A percentile compares a stretch with the other conserved stretches of the same genome.
phyloP scores from a whole-genome alignment of 2,329 filamentous ascomycete genomes.

The Epichloe baconii region DNA sequence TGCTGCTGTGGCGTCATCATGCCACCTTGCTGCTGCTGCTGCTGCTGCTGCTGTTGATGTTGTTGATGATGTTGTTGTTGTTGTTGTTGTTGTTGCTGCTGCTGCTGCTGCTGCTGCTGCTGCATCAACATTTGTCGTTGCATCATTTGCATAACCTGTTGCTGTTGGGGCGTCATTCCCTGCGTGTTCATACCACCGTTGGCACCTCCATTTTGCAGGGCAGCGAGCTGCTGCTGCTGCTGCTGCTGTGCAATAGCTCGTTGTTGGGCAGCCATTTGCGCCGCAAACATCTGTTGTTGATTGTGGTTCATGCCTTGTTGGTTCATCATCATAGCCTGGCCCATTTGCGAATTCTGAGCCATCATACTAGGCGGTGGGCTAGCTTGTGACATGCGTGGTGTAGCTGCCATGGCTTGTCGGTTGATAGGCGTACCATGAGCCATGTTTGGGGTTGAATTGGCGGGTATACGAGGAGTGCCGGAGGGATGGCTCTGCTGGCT shows the following conservation, averaged over 20 bases:
- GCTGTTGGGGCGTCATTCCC: slow-evolving; percentile 24
- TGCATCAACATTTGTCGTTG: slow-evolving; percentile 26
- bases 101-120: slow-evolving; percentile 22
- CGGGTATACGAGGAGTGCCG: slow-evolving; percentile 48
- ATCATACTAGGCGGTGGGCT: slow-evolving; percentile 49
- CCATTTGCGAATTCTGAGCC: slow-evolving; percentile 42
- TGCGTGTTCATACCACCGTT: slow-evolving; percentile 24
- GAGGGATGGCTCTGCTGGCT: slow-evolving; percentile 54
- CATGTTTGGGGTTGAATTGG: slow-evolving; percentile 46
- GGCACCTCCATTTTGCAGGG: slow-evolving; percentile 25
- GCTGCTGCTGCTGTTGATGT: slow-evolving; percentile 25
- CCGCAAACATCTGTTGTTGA: slow-evolving; percentile 27
- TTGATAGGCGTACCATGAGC: slow-evolving; percentile 45
- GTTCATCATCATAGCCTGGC: slow-evolving; percentile 39
- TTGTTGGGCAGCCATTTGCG: slow-evolving; percentile 36
- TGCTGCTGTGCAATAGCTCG: slow-evolving; percentile 32
- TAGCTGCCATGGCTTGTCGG: slow-evolving; percentile 37
- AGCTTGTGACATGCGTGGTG: slow-evolving; percentile 49
- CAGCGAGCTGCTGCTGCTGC: slow-evolving; percentile 29
- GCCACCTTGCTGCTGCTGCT: slow-evolving; percentile 22
- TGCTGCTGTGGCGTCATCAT: slow-evolving; percentile 29
- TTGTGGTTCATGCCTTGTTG: slow-evolving; percentile 28
- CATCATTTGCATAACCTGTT: slow-evolving; percentile 25
- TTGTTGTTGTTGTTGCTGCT: slow-evolving; percentile 17
- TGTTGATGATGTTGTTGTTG: slow-evolving; percentile 14